Percentiles rank a stretch among this genome's conserved stretches.
phyloP scores from a whole-genome alignment of 2,329 filamentous ascomycete genomes.

The Sporothrix mexicana region DNA sequence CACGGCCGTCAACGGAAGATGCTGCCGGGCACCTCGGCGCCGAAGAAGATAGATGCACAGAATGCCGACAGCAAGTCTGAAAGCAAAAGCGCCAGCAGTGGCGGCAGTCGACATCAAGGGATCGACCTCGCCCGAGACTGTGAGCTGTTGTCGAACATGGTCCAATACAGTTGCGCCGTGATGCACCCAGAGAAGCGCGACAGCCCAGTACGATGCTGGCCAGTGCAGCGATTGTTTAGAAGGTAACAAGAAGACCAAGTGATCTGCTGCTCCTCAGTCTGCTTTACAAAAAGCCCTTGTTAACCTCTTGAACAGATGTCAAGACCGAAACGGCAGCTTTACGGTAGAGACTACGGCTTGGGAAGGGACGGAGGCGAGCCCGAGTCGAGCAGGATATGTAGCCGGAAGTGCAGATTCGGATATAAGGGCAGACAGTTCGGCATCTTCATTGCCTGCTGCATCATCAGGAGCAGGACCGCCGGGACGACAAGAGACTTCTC shows the following conservation, averaged over 20 bases:
- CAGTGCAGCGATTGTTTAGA: conserved; percentile 65
- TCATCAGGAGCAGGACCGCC: neutral
- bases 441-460: neutral
- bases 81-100: neutral
- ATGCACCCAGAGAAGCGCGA: conserved; percentile 53
- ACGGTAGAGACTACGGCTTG: conserved; percentile 69
- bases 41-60: neutral
- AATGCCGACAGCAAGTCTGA: neutral
- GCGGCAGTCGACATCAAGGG: conserved; percentile 36
- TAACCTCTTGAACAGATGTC: conserved; percentile 54
- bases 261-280: no score
- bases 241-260: conserved; percentile 48
- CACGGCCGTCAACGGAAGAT: conserved; percentile 61
- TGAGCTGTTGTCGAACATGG: conserved; percentile 59
- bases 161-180: conserved; percentile 67
- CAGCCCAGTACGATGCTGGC: conserved; percentile 60
- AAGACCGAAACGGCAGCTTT: conserved; percentile 62
- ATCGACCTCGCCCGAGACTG: conserved; percentile 60
- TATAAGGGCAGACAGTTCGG: neutral
- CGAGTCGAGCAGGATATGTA: neutral
- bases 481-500: neutral
- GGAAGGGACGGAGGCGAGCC: conserved; percentile 51
- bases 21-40: conserved; percentile 35
- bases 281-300: no score
- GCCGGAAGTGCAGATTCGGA: neutral